Percentiles rank a stretch among this genome's conserved stretches.
phyloP scores from a whole-genome alignment of 2,329 filamentous ascomycete genomes.

The Botrytis porri region DNA sequence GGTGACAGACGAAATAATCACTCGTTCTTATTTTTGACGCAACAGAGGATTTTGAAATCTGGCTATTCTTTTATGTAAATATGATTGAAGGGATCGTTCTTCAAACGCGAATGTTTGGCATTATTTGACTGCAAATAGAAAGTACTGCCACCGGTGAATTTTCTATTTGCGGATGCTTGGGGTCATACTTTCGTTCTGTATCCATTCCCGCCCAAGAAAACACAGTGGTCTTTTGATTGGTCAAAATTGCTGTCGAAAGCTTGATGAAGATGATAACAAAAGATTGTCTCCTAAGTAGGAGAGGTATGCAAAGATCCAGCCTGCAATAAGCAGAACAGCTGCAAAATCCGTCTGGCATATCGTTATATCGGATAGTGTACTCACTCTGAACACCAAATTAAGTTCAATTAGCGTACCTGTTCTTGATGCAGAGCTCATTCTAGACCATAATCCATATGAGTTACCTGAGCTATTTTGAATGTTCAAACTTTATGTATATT shows the following conservation, averaged over 20 bases:
- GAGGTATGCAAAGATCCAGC: neutral
- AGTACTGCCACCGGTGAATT: no score
- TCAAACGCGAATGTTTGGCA: neutral
- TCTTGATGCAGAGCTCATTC: neutral
- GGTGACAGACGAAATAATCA: neutral
- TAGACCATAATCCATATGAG: neutral
- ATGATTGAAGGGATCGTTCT: neutral
- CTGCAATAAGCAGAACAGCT: neutral
- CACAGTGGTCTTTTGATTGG: neutral
- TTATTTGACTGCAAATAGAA: neutral
- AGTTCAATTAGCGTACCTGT: neutral
- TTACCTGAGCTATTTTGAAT: neutral
- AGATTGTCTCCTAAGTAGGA: neutral
- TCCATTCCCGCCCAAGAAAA: neutral
- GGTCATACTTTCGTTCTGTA: neutral
- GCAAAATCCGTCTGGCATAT: neutral
- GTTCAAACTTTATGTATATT: neutral
- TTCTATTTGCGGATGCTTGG: neutral
- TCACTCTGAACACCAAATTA: neutral
- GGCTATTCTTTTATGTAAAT: neutral
- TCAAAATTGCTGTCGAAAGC: neutral
- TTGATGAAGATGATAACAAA: neutral
- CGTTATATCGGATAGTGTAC: neutral
- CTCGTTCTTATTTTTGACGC: neutral
- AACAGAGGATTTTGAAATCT: neutral